Conservation (phyloP, 202 grass and related monocot species). For the Hordeum pubiflorum region DNA sequence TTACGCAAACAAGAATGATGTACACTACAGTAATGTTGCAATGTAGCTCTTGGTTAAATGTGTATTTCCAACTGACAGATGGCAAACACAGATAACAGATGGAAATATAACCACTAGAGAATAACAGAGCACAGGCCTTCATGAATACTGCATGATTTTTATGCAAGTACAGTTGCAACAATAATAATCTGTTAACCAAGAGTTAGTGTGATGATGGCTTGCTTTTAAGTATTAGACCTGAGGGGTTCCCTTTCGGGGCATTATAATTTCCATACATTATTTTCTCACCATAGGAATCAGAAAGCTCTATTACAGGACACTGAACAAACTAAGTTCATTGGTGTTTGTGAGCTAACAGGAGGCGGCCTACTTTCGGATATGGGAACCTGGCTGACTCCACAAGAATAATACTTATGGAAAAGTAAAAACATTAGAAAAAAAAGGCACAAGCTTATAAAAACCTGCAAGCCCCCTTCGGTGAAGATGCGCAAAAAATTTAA, state of each 20-base stretch:
- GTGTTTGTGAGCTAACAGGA: neutral
- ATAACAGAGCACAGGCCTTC: neutral
- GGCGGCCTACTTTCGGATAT: neutral
- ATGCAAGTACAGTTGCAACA: neutral
- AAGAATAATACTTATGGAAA: neutral
- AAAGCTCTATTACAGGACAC: neutral
- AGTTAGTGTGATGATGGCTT: neutral
- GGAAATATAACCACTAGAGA: neutral
- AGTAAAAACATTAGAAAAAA: neutral
- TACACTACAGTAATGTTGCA: neutral
- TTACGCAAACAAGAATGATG: neutral
- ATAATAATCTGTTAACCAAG: neutral
- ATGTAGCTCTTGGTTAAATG: neutral
- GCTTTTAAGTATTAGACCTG: neutral
- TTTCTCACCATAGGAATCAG: neutral
- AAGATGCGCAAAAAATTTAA: slow-evolving; percentile 83
- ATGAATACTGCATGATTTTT: neutral
- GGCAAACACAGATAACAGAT: neutral
- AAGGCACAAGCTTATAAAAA: slow-evolving; percentile 8
- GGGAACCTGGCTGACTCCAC: neutral
- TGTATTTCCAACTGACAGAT: neutral
- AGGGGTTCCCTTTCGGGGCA: neutral
- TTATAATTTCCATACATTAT: neutral
- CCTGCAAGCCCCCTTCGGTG: slow-evolving; percentile 85
- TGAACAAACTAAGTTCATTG: neutral